These are phyloP conservation scores for Vitis hybrid DNA, from an alignment of 177 flowering plant genomes.

Conservation along the genomic window DNA sequence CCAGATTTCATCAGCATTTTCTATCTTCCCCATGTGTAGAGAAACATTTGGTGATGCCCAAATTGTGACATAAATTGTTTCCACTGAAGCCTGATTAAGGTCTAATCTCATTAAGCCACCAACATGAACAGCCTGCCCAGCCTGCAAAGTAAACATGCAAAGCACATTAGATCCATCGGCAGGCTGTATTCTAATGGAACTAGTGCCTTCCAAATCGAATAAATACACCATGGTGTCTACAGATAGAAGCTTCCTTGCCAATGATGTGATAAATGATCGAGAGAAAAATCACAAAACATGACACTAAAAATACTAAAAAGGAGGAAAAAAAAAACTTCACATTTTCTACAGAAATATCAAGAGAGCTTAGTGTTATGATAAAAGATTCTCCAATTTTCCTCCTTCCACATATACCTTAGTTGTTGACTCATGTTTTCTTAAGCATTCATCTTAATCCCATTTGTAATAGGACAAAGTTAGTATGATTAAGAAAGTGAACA, in stretches of 20 bases:
- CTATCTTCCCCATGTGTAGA: conserved; percentile 87
- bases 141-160: conserved; percentile 43
- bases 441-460: no score
- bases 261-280: background rate
- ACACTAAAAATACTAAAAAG: background rate
- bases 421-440: no score
- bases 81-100: conserved; percentile 68
- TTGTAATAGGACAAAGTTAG: no score
- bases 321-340: no score
- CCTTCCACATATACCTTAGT: no score
- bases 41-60: conserved; percentile 88
- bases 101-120: conserved; percentile 88
- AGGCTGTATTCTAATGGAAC: background rate
- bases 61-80: conserved; percentile 84
- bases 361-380: no score
- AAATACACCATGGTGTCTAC: background rate
- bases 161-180: background rate
- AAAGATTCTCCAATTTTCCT: no score
- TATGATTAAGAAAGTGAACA: background rate
- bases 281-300: background rate
- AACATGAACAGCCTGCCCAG: conserved; percentile 79
- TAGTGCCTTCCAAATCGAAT: background rate
- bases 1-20: conserved; percentile 87
- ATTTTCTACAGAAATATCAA: no score
- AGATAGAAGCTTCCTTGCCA: background rate